phyloP scores from a whole-genome alignment of 352 stramenopile genomes.

The Phytophthora multivora region DNA sequence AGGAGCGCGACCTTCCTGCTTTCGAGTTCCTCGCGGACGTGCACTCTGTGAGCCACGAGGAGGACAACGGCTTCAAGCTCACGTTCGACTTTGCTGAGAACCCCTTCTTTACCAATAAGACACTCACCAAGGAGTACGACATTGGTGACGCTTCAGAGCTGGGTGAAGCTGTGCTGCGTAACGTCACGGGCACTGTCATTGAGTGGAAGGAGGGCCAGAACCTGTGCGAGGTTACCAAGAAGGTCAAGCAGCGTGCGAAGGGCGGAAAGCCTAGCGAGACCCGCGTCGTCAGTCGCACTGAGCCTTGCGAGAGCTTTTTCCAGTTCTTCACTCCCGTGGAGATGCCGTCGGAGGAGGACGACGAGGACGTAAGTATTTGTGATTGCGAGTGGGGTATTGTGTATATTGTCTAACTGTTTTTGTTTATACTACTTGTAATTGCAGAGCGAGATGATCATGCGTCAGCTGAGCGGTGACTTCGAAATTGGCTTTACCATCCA shows the following conservation, averaged over 20 bases:
- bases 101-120: constrained; percentile 80
- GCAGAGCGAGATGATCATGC: constrained; percentile 87
- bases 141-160: constrained; percentile 83
- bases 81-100: constrained; percentile 84
- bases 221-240: constrained; percentile 86
- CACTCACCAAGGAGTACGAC: constrained; percentile 86
- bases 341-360: constrained; percentile 86
- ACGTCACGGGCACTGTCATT: constrained; percentile 75
- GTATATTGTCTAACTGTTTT: constrained; percentile 6
- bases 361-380: constrained; percentile 67
- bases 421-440: constrained; percentile 16
- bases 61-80: constrained; percentile 88
- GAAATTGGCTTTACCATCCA: constrained; percentile 89
- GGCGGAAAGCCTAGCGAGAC: constrained; percentile 67
- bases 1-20: constrained; percentile 78
- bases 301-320: constrained; percentile 89
- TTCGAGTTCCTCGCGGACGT: constrained; percentile 84
- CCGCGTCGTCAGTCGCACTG: constrained; percentile 76
- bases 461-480: constrained; percentile 82
- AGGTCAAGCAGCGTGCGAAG: constrained; percentile 88
- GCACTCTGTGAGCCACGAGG: constrained; percentile 73
- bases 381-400: constrained; percentile 1
- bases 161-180: constrained; percentile 80
- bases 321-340: constrained; percentile 87
- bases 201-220: constrained; percentile 87